Percentiles rank a stretch among this genome's conserved stretches.
phyloP scores from a whole-genome alignment of 257 asterid species.

The Echites panduratus region DNA sequence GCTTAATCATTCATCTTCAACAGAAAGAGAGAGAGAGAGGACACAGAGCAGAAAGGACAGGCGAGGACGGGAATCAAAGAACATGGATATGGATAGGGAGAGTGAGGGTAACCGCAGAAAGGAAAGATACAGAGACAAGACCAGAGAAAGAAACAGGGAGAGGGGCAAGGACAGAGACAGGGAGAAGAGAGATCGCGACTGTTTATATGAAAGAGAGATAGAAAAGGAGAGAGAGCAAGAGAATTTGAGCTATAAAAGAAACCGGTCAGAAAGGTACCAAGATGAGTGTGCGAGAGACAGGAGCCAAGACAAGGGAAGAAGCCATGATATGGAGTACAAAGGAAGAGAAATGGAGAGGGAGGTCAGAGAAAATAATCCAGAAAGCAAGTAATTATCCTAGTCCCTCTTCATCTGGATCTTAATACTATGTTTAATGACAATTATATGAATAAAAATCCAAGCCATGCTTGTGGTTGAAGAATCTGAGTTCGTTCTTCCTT shows the following conservation, averaged over 20 bases:
- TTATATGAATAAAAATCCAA: not conserved
- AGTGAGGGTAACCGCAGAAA: slow-evolving; percentile 25
- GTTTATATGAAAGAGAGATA: slow-evolving; percentile 33
- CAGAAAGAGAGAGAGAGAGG: slow-evolving; percentile 32
- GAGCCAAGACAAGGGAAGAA: slow-evolving; percentile 27
- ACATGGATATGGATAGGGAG: slow-evolving; percentile 30
- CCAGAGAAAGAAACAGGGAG: slow-evolving; percentile 32
- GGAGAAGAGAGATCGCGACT: slow-evolving; percentile 34
- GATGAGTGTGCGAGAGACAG: slow-evolving; percentile 36
- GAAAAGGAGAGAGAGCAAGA: slow-evolving; percentile 39
- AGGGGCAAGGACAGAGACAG: slow-evolving; percentile 21
- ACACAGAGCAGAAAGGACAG: slow-evolving; percentile 14
- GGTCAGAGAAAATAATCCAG: slow-evolving; percentile 35
- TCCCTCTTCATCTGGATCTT: not conserved
- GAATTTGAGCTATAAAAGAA: slow-evolving; percentile 36
- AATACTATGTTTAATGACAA: not conserved
- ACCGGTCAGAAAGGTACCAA: slow-evolving; percentile 31
- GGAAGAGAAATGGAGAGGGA: slow-evolving; percentile 36
- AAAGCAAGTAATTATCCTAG: slow-evolving; percentile 41
- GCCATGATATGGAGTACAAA: slow-evolving; percentile 28
- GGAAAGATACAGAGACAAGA: slow-evolving; percentile 27
- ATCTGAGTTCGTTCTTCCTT: not conserved
- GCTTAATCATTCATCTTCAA: slow-evolving; percentile 30
- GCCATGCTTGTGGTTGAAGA: not conserved
- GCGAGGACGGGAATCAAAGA: slow-evolving; percentile 2